These are phyloP conservation scores for Chlamydomonas sphaeroides DNA, from an alignment of 139 green algal genomes.

Conservation along the genomic window DNA sequence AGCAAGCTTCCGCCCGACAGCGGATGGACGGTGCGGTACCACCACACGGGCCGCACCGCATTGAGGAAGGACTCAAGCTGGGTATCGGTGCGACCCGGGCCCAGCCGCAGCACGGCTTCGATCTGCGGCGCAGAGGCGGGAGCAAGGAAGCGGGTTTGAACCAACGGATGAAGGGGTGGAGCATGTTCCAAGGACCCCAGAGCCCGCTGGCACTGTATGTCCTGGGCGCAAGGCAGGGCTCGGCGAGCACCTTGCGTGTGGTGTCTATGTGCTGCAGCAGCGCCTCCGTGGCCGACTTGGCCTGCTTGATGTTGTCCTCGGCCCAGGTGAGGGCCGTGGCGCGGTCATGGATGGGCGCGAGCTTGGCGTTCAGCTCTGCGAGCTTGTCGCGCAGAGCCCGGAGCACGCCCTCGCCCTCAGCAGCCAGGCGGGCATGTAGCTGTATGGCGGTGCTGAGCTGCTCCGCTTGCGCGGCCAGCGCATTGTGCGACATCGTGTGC, in stretches of 20 bases:
- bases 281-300: slow-evolving; percentile 46
- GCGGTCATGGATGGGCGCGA: slow-evolving; percentile 53
- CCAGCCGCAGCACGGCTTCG: slow-evolving; percentile 35
- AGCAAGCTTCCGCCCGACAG: too few relatives aligned
- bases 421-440: not conserved
- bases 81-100: not conserved
- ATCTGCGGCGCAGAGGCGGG: too few relatives aligned
- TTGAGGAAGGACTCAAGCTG: slow-evolving; percentile 23
- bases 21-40: too few relatives aligned
- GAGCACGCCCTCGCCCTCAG: not conserved
- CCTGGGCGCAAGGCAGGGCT: too few relatives aligned
- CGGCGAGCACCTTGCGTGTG: slow-evolving; percentile 42
- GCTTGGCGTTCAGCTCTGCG: slow-evolving; percentile 26
- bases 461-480: not conserved
- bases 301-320: slow-evolving; percentile 49
- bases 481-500: too few relatives aligned
- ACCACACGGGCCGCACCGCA: slow-evolving; percentile 7
- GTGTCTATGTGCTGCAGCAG: slow-evolving; percentile 53
- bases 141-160: too few relatives aligned
- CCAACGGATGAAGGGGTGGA: too few relatives aligned
- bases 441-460: slow-evolving; percentile 7
- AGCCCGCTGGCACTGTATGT: too few relatives aligned
- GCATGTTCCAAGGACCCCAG: too few relatives aligned
- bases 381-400: slow-evolving; percentile 16
- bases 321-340: slow-evolving; percentile 52